A percentile compares a stretch with the other conserved stretches of the same genome.
These are phyloP conservation scores for Geranomyces variabilis DNA, from an alignment of 192 early-diverging fungal genomes.

Conservation along the genomic window DNA sequence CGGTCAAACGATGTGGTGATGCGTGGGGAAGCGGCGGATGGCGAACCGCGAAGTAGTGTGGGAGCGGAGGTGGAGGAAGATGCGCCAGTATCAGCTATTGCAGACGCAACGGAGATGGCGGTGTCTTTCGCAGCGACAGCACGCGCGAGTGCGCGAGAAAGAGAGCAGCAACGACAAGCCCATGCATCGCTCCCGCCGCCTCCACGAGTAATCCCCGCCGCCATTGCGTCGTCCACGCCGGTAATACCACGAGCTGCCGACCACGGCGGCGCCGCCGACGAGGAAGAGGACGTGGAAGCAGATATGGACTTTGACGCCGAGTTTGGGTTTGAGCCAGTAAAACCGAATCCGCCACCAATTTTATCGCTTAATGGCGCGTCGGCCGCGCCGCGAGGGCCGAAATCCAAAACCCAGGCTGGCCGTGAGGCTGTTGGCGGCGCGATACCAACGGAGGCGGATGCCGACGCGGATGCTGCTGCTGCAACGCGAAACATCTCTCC, in stretches of 20 bases:
- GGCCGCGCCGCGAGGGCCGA: neutral
- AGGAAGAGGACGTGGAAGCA: neutral
- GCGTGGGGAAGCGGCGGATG: no score
- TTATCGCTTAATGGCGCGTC: neutral
- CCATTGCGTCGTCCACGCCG: no score
- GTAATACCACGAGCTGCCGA: no score
- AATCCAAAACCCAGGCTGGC: neutral
- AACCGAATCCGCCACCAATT: constrained; percentile 7
- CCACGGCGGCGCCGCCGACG: neutral
- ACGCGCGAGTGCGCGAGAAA: no score
- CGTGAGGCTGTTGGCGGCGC: no score
- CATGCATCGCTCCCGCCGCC: no score
- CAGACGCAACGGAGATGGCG: neutral
- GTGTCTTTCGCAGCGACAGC: no score
- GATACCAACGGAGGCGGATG: neutral
- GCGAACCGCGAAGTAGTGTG: no score
- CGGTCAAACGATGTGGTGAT: neutral
- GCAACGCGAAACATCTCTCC: constrained; percentile 32
- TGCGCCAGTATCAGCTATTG: no score
- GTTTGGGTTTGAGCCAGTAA: constrained; percentile 26
- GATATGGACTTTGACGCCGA: constrained; percentile 40
- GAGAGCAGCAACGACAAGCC: no score
- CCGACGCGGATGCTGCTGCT: neutral
- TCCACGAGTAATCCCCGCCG: no score
- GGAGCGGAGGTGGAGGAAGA: no score